Percentiles rank a stretch among this genome's conserved stretches.
Conservation (phyloP, 2,329 filamentous ascomycete species). For the Phialophora verrucosa region DNA sequence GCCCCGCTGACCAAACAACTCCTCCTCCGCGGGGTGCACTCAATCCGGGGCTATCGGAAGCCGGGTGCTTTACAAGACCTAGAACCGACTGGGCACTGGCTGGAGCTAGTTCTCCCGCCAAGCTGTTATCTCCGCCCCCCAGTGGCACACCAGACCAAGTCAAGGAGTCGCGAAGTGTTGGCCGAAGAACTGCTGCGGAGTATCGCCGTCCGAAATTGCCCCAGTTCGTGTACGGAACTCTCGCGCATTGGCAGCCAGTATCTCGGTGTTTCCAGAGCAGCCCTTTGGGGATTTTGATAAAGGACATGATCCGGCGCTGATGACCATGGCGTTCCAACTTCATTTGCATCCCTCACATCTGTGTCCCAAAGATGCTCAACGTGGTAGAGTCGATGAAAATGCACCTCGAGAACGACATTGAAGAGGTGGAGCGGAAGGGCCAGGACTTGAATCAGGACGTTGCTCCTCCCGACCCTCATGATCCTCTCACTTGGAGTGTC, state of each 20-base stretch:
- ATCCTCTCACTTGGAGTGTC: constrained; percentile 25
- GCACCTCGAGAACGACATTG: constrained; percentile 8
- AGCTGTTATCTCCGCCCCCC: constrained; percentile 14
- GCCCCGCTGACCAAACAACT: not conserved
- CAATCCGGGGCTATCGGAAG: not conserved
- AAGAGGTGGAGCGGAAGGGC: constrained; percentile 20
- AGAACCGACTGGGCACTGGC: not conserved
- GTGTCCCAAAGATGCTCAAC: not conserved
- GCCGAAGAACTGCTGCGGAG: not conserved
- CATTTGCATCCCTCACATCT: not conserved
- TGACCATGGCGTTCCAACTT: not conserved
- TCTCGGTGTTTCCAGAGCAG: not conserved
- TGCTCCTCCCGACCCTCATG: constrained; percentile 15
- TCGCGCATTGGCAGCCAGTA: not conserved
- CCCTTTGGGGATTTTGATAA: not conserved
- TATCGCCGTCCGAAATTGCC: constrained; percentile 14
- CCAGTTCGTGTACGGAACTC: not conserved
- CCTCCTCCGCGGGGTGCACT: not conserved
- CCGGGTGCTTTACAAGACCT: not conserved
- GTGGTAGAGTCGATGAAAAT: constrained; percentile 6
- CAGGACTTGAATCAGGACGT: constrained; percentile 9
- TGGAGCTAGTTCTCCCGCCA: not conserved
- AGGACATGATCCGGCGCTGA: not conserved
- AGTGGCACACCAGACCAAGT: not conserved
- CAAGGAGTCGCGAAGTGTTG: not conserved